phyloP scores from a whole-genome alignment of 169 alveolate genomes.

The Theileria parva region DNA sequence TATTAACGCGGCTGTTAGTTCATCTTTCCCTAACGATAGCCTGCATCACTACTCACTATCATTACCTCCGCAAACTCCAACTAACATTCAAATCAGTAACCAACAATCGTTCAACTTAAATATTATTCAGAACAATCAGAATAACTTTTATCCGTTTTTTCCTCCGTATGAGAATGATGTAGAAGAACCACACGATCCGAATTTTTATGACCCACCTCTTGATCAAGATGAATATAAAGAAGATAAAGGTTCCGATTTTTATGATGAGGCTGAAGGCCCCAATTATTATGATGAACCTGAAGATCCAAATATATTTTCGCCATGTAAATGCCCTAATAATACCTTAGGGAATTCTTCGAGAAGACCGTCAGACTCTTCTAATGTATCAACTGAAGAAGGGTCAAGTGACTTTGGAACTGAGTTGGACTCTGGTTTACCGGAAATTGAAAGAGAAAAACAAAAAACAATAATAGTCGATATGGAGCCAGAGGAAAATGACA shows the following conservation, averaged over 20 bases:
- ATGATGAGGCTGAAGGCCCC: background rate
- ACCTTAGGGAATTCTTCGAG: background rate
- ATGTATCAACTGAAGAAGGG: background rate
- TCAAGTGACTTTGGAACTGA: background rate
- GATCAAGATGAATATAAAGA: too few species aligned
- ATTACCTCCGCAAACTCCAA: constrained; percentile 9
- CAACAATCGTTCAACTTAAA: background rate
- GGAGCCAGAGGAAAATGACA: constrained; percentile 13
- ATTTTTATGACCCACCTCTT: too few species aligned
- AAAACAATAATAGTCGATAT: constrained; percentile 5
- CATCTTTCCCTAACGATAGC: constrained; percentile 33
- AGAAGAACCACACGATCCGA: background rate
- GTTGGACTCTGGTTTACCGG: background rate
- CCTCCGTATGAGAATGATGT: background rate
- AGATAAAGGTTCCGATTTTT: too few species aligned
- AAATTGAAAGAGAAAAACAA: background rate
- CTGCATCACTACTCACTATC: constrained; percentile 20
- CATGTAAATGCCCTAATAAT: background rate
- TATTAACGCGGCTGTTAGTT: constrained; percentile 48
- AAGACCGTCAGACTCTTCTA: background rate
- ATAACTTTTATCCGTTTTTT: background rate
- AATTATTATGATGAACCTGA: background rate
- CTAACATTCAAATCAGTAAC: background rate
- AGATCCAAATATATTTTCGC: background rate
- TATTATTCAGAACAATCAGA: background rate